Evolutionary conservation across 352 stramenopile genomes (phyloP).

Genomic region (Phytophthora lateralis): DNA sequence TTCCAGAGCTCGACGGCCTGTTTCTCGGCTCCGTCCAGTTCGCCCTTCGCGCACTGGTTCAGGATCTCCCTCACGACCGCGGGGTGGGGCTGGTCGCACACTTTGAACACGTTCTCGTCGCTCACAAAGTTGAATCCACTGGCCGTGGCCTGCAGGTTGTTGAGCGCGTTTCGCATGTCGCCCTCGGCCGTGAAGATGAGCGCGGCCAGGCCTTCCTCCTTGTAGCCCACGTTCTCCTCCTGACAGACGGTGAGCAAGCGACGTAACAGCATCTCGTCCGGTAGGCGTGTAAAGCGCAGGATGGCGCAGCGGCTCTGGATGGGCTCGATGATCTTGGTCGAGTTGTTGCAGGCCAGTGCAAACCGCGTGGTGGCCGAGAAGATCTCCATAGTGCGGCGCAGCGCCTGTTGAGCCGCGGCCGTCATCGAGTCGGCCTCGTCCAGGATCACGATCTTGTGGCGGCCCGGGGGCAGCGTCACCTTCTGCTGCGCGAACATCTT

Average conservation of each 20-base stretch:
- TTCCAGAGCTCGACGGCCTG: conserved; percentile 75
- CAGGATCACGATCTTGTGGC: conserved; percentile 99
- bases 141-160: conserved; percentile 98
- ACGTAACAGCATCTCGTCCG: conserved; percentile 96
- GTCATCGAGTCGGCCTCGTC: conserved; percentile 99
- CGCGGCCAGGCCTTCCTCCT: conserved; percentile 94
- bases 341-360: conserved; percentile 98
- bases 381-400: conserved; percentile 99
- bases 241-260: conserved; percentile 94
- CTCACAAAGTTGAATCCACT: conserved; percentile 96
- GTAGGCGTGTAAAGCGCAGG: conserved; percentile 95
- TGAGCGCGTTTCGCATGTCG: conserved; percentile 99
- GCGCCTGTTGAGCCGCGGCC: conserved; percentile 95
- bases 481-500: conserved; percentile 99
- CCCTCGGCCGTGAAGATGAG: conserved; percentile 99
- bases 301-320: conserved; percentile 99
- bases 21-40: conserved; percentile 88
- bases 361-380: conserved; percentile 98
- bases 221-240: conserved; percentile 88
- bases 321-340: conserved; percentile 99
- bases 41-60: conserved; percentile 66
- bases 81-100: conserved; percentile 97
- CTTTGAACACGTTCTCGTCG: conserved; percentile 95
- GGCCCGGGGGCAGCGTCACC: conserved; percentile 90
- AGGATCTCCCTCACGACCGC: conserved; percentile 75